A percentile compares a stretch with the other conserved stretches of the same genome.
These are phyloP conservation scores for Halophytophthora batemanensis DNA, from an alignment of 352 stramenopile genomes.

Conservation along the genomic window DNA sequence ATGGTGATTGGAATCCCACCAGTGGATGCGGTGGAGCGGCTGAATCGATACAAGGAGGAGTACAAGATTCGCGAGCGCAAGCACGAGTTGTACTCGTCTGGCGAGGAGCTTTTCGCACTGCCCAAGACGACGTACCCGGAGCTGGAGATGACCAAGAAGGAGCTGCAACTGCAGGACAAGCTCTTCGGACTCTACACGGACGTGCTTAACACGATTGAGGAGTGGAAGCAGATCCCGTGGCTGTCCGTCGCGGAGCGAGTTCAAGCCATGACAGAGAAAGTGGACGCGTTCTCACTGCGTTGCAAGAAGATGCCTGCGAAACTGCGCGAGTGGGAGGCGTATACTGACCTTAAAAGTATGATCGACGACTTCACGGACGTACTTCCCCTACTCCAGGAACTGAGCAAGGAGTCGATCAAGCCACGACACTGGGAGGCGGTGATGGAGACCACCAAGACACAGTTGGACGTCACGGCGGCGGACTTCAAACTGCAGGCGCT, in stretches of 20 bases:
- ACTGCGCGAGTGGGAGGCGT: constrained; percentile 96
- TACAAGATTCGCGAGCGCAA: constrained; percentile 97
- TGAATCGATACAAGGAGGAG: constrained; percentile 98
- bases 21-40: constrained; percentile 94
- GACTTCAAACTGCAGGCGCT: constrained; percentile 97
- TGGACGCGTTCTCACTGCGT: constrained; percentile 93
- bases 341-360: constrained; percentile 95
- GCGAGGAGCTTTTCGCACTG: constrained; percentile 97
- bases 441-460: constrained; percentile 91
- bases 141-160: constrained; percentile 97
- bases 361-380: constrained; percentile 98
- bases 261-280: constrained; percentile 95
- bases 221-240: constrained; percentile 97
- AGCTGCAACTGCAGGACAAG: constrained; percentile 93
- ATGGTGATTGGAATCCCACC: constrained; percentile 97
- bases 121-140: constrained; percentile 96
- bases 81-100: constrained; percentile 95
- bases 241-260: constrained; percentile 92
- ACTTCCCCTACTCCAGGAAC: constrained; percentile 93
- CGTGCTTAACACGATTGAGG: constrained; percentile 95
- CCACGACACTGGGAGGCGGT: constrained; percentile 97
- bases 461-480: constrained; percentile 91
- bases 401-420: constrained; percentile 97
- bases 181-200: constrained; percentile 97
- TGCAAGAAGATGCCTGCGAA: constrained; percentile 98